Conservation (phyloP, 805 yeast genomes). For the Starmerella stigmatis region DNA sequence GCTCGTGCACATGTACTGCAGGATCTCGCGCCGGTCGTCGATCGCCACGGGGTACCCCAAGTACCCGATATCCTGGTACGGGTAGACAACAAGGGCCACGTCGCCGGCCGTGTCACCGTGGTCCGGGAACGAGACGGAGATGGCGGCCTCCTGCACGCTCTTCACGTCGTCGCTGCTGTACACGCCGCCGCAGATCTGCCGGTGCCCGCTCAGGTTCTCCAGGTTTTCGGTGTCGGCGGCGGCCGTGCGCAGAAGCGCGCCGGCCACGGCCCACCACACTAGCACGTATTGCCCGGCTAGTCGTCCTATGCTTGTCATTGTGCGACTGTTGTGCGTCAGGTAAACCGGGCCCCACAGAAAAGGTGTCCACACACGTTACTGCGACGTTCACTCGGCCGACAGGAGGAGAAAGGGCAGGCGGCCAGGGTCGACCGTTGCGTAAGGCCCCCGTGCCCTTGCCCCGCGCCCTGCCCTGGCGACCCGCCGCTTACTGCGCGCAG, state of each 20-base stretch:
- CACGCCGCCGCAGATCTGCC: slow-evolving; percentile 82
- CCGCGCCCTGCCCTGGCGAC: too few species aligned
- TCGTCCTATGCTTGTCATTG: background rate
- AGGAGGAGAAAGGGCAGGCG: too few species aligned
- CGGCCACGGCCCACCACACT: slow-evolving; percentile 6
- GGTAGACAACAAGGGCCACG: slow-evolving; percentile 67
- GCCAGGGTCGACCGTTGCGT: too few species aligned
- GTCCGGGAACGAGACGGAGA: slow-evolving; percentile 19
- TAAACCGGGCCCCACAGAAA: too few species aligned
- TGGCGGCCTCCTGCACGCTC: background rate
- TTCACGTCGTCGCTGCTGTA: slow-evolving; percentile 44
- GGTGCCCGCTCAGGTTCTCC: slow-evolving; percentile 38
- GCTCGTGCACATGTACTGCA: slow-evolving; percentile 66
- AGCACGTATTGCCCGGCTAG: background rate
- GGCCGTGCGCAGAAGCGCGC: slow-evolving; percentile 11
- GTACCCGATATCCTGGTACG: slow-evolving; percentile 62
- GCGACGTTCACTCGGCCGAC: too few species aligned
- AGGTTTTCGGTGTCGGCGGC: slow-evolving; percentile 23
- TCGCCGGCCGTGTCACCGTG: slow-evolving; percentile 15
- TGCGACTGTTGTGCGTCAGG: background rate
- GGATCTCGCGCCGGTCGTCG: slow-evolving; percentile 29
- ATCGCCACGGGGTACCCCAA: slow-evolving; percentile 47
- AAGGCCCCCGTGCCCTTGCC: too few species aligned
- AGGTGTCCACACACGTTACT: too few species aligned
- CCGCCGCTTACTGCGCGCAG: too few species aligned